Base-by-base conservation (phyloP, 192 early-diverging fungal genomes). In the Podila verticillata region DNA sequence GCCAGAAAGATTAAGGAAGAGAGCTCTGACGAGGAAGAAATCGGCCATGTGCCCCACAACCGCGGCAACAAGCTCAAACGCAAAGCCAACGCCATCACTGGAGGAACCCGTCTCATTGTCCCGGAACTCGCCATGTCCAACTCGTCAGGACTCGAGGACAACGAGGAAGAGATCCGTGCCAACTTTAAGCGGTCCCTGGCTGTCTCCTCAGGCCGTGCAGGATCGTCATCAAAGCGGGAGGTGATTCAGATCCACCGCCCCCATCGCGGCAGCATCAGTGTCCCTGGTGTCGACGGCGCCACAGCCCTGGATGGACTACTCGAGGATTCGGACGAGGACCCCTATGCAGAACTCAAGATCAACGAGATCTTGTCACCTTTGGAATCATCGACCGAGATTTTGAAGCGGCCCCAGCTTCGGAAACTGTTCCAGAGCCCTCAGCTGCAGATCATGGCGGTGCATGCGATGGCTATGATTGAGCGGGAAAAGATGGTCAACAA, bases 61-160 rank as follows among this genome's bases (percentile, higher is more conserved):
- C 77, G 91, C 9, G 91, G 91, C 48, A 87, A 93, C 81, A 93
- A 93, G 83, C 85, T 93, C 66, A 93, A 93, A 66, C 70, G 84
- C 72, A 82, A 82, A 57, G 78, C 87, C 0, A 75, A 81, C 48
- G 61, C 62, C 24, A 73, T 84, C 36, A 73, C 75, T 35, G 83
- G 86, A 47, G 86, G 84, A 13, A 79, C 77, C 57, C 85, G 83
- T 51, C 80, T 90, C 48, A n/a, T 72, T 47, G 73, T 85, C 26
- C 75, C 87, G 19, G 82, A 85, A 12, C 47, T 63, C 65, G 32
- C 20, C 77, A 71, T 44, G 62, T 17, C 72, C 44, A 57, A 47
- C 74, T 47, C 66, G 54, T 32, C 78, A 70, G 60, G 70, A 80
- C 57, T 67, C 49, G 54, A 81, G 7, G 57, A 67, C 7, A 58